Base-by-base conservation (phyloP, 2,329 filamentous ascomycete genomes). In the Aspergillus udagawae region DNA sequence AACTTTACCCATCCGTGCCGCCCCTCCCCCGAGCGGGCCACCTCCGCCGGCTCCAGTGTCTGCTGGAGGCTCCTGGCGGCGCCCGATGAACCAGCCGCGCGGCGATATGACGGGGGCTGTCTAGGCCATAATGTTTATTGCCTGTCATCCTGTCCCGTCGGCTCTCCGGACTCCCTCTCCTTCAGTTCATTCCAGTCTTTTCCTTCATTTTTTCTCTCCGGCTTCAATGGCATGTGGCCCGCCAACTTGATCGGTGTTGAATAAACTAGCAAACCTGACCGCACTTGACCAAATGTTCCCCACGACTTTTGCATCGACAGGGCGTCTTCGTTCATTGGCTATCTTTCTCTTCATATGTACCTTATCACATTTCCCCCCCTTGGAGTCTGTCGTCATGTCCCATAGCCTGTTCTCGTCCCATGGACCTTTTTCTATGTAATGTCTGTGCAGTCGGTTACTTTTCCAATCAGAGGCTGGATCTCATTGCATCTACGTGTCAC, bases 1-100 rank as follows among this genome's bases (percentile, higher is more conserved):
- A 55, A 83, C 81, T 38, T 76, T 91, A 51, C 86, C 88, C 1
- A 82, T 89, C 57, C 83, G 88, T 49, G 80, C 83, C 48, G 86
- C 82, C 29, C 84, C 86, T 42, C 73, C 75, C 6, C 81, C 82
- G 3, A 82, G 78, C 8, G 83, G 82, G 10, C 79, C 83, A 8
- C 77, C 87, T 32, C 85, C 84, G 51, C 81, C 86, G 21, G 81
- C 85, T n/a, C 84, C 76, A 2, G 63, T 69, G 29, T 64, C 69
- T 8, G 61, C 65, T 7, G 65, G 65, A 49, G 64, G 63, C 32
- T 65, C 59, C 29, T 70, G 67, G 66, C 63, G 66, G 48, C 65
- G 62, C n/a, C 66, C 67, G 29, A 55, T 65, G 4, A 56, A 63
- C 29, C 58, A 62, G 12, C 63, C 60, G 56, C 63, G 64, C 9